These are phyloP conservation scores for Suillus luteus DNA, from an alignment of 768 basidiomycete species.

Conservation along the genomic window DNA sequence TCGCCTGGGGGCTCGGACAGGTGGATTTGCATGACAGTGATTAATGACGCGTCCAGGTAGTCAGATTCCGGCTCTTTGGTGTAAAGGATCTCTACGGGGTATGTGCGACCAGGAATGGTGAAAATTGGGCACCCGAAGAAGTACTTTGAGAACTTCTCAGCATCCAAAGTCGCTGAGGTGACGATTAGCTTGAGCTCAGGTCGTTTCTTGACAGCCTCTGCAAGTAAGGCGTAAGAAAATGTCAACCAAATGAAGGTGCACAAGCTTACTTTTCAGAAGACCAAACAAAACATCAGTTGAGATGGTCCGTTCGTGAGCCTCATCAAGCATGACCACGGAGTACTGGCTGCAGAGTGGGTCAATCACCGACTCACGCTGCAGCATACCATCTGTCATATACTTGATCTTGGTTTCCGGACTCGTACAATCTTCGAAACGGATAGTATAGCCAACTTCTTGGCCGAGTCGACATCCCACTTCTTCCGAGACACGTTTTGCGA, in stretches of 20 bases:
- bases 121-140: constrained; percentile 99
- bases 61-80: constrained; percentile 98
- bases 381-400: constrained; percentile 99
- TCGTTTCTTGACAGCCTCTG: constrained; percentile 93
- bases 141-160: constrained; percentile 99
- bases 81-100: constrained; percentile 97
- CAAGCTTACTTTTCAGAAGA: constrained; percentile 64
- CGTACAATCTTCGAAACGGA: constrained; percentile 99
- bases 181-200: constrained; percentile 98
- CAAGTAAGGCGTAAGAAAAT: constrained; percentile 22
- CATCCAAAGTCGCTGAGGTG: constrained; percentile 98
- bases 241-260: background rate
- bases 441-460: constrained; percentile 97
- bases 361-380: constrained; percentile 94
- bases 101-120: constrained; percentile 99
- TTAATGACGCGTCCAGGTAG: constrained; percentile 96
- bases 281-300: constrained; percentile 99
- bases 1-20: constrained; percentile 97
- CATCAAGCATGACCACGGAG: constrained; percentile 96
- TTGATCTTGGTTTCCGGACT: constrained; percentile 99
- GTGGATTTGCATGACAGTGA: constrained; percentile 99
- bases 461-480: constrained; percentile 98
- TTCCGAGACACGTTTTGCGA: constrained; percentile 97
- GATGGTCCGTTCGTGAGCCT: constrained; percentile 98
- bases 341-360: constrained; percentile 93